Base-by-base conservation (phyloP, 305 asterid genomes). In the Fraxinus albicans region DNA sequence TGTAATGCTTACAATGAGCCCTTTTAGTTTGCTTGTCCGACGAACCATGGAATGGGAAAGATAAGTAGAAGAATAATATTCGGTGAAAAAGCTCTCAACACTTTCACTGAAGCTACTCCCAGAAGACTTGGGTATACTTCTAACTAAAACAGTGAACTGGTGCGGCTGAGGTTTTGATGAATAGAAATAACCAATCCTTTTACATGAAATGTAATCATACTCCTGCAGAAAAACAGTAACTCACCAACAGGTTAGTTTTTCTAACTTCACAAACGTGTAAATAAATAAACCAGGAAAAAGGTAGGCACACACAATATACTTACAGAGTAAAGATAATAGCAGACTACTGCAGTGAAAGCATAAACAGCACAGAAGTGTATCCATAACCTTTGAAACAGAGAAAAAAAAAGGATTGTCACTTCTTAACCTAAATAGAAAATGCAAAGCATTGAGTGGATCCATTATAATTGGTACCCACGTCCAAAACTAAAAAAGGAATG, bases 261-360 rank as follows among this genome's bases (percentile, higher is more conserved):
- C 42, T 35, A 69, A 25, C 29, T 69, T 79, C 86, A 12, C 29
- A 27, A 27, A 15, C 58, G 70, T 35, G 73, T 8, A 55, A 76
- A 36, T 82, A 82, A 86, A 76, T 79, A 33, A 50, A 79, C 35
- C 34, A 79, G 80, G 83, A 79, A 25, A 33, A 13, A 79, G 19
- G 50, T 70, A 60, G 82, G 72, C 65, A 73, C 27, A 80, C 33
- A 75, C 44, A 81, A 83, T 84, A 79, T 80, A 93, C 99, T 94
- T 89, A 93, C 99, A 82, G 72, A 85, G 90, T 96, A 96, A 84
- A 96, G 99, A 86, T 91, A 95, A 89, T 91, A 96, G 94, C 99
- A 94, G 86, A 94, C 98, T 79, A 92, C 93, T 76, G 93, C 96
- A 27, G 99, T 93, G 97, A 96, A 91, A 79, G 89, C 72, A 87